phyloP scores from a whole-genome alignment of 208 protist species.

The Wallacemonas sp. region DNA sequence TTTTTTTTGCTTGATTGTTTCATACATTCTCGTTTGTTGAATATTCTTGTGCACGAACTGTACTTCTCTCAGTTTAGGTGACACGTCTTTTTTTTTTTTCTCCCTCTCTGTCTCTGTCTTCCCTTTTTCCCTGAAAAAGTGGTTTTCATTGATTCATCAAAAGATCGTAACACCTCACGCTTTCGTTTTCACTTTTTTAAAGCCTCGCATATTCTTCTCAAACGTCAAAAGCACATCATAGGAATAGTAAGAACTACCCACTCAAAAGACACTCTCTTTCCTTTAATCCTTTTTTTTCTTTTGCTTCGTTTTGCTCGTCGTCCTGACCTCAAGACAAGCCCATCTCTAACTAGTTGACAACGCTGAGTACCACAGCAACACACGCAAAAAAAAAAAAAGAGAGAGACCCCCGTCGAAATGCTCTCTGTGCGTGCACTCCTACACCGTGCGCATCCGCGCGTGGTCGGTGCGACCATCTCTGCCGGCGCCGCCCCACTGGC shows the following conservation, averaged over 20 bases:
- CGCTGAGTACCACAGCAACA: background rate
- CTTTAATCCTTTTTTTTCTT: slow-evolving; percentile 2
- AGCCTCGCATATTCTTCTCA: too few species aligned
- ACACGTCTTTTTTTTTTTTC: slow-evolving; percentile 17
- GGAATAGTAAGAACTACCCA: too few species aligned
- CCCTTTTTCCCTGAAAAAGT: background rate
- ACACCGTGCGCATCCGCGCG: background rate
- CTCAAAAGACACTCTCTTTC: background rate
- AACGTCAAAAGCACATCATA: too few species aligned
- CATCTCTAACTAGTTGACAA: too few species aligned
- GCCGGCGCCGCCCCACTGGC: background rate
- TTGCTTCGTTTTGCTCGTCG: slow-evolving; percentile 19
- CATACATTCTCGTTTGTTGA: too few species aligned
- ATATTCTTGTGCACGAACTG: too few species aligned
- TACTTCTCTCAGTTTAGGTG: too few species aligned
- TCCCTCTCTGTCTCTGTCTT: background rate
- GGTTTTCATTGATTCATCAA: too few species aligned
- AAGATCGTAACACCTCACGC: too few species aligned
- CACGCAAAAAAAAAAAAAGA: slow-evolving; percentile 3
- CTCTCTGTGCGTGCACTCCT: slow-evolving; percentile 4
- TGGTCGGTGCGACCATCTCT: background rate
- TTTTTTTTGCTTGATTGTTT: too few species aligned
- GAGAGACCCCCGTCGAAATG: background rate
- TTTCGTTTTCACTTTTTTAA: slow-evolving; percentile 12
- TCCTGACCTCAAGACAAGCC: too few species aligned